Conservation (phyloP, 305 asterid genomes). For the Fraxinus sp. region DNA sequence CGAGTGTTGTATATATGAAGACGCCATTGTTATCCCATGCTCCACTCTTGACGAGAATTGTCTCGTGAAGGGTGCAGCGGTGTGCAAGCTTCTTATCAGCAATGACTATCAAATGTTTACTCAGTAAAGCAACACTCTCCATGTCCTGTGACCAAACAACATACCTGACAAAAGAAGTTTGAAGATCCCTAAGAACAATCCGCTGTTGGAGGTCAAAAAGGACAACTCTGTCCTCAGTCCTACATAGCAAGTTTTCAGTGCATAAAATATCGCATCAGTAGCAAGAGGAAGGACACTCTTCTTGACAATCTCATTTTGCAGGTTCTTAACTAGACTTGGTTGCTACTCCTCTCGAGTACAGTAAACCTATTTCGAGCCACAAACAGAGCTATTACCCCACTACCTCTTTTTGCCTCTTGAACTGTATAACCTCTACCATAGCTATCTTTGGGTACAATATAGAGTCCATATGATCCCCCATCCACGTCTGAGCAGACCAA, state of each 20-base stretch:
- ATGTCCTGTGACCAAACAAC: constrained; percentile 57
- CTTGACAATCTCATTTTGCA: constrained; percentile 44
- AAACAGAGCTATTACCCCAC: constrained; percentile 52
- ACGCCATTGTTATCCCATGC: constrained; percentile 64
- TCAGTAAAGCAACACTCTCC: constrained; percentile 52
- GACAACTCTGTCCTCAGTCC: constrained; percentile 55
- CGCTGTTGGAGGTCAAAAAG: constrained; percentile 53
- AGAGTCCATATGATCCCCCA: constrained; percentile 55
- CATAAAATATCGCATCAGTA: constrained; percentile 53
- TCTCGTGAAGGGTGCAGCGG: constrained; percentile 62
- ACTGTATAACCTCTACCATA: constrained; percentile 50
- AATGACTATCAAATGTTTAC: constrained; percentile 54
- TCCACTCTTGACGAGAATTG: constrained; percentile 57
- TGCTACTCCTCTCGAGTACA: constrained; percentile 41
- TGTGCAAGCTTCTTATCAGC: constrained; percentile 53
- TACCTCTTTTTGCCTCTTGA: constrained; percentile 54
- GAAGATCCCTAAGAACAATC: constrained; percentile 48
- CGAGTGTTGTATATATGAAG: constrained; percentile 51
- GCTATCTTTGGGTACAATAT: constrained; percentile 45
- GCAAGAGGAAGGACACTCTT: constrained; percentile 42
- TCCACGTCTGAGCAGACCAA: constrained; percentile 49
- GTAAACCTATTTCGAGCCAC: constrained; percentile 55
- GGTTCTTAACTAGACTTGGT: constrained; percentile 40
- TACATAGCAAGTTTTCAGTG: constrained; percentile 51
- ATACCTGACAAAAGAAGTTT: constrained; percentile 48